A percentile compares a stretch with the other conserved stretches of the same genome.
Conservation (phyloP, 169 alveolate species). For the Cyclospora cayetanensis region DNA sequence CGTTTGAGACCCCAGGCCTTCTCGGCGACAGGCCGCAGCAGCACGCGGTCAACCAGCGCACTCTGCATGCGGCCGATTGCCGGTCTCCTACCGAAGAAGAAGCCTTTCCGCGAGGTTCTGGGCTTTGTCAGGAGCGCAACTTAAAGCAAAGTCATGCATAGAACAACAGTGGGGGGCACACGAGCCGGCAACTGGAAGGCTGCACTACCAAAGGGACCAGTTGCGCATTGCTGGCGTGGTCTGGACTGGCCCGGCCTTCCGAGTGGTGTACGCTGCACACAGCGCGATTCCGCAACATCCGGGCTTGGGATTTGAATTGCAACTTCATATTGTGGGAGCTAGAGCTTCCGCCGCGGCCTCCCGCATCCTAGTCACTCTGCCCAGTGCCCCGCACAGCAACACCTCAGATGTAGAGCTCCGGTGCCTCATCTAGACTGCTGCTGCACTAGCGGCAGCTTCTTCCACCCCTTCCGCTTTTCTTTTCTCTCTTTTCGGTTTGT, state of each 20-base stretch:
- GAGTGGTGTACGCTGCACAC: background rate
- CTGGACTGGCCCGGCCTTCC: background rate
- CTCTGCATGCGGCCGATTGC: too few relatives aligned
- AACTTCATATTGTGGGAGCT: background rate
- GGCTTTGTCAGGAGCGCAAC: too few relatives aligned
- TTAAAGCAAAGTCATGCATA: too few relatives aligned
- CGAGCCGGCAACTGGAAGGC: too few relatives aligned
- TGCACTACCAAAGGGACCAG: too few relatives aligned
- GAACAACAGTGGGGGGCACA: too few relatives aligned
- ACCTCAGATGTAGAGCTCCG: background rate
- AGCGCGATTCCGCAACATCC: background rate
- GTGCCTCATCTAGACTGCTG: background rate
- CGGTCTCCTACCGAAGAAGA: too few relatives aligned
- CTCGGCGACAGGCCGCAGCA: too few relatives aligned
- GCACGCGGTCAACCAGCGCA: too few relatives aligned
- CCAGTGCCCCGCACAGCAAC: background rate
- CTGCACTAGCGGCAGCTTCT: background rate
- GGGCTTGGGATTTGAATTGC: background rate
- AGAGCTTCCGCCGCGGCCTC: background rate
- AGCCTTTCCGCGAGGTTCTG: too few relatives aligned
- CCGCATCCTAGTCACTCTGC: background rate
- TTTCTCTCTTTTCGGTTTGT: background rate
- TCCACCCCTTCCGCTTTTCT: background rate
- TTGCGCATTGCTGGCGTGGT: background rate
- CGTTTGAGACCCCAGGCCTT: too few relatives aligned